phyloP scores from a whole-genome alignment of 2,329 filamentous ascomycete species.

The Phialophora chinensis region DNA sequence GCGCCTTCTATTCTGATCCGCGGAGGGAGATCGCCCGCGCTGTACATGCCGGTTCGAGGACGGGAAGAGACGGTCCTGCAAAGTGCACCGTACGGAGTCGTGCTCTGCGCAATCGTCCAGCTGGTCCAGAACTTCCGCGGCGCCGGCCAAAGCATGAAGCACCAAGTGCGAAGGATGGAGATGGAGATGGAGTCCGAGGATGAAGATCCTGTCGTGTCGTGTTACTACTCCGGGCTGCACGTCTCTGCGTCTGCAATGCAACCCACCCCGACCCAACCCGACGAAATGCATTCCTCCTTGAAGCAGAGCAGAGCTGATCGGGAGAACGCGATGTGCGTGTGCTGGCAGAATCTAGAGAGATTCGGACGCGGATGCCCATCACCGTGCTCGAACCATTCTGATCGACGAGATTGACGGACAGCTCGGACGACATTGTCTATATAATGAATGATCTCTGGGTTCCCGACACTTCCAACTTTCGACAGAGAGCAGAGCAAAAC shows the following conservation, averaged over 20 bases:
- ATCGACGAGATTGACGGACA: neutral
- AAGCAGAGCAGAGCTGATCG: neutral
- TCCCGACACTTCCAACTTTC: neutral
- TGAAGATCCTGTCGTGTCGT: neutral
- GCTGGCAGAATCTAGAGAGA: neutral
- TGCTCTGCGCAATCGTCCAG: neutral
- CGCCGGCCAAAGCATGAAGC: no score
- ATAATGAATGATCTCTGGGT: neutral
- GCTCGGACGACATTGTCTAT: neutral
- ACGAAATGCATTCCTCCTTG: neutral
- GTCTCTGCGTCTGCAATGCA: neutral
- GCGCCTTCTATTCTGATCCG: neutral
- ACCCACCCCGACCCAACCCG: no score
- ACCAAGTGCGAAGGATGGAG: neutral
- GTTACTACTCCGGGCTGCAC: no score
- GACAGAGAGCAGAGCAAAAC: neutral
- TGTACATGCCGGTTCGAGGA: neutral
- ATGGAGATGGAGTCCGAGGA: no score
- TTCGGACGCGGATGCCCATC: neutral
- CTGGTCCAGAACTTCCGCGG: neutral
- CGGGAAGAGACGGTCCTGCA: no score
- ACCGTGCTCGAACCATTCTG: neutral
- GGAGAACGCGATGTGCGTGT: neutral
- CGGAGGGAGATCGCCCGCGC: no score
- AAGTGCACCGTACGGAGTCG: neutral